A percentile compares a stretch with the other conserved stretches of the same genome.
phyloP scores from a whole-genome alignment of 2,329 filamentous ascomycete species.

The Aureobasidium sp. region DNA sequence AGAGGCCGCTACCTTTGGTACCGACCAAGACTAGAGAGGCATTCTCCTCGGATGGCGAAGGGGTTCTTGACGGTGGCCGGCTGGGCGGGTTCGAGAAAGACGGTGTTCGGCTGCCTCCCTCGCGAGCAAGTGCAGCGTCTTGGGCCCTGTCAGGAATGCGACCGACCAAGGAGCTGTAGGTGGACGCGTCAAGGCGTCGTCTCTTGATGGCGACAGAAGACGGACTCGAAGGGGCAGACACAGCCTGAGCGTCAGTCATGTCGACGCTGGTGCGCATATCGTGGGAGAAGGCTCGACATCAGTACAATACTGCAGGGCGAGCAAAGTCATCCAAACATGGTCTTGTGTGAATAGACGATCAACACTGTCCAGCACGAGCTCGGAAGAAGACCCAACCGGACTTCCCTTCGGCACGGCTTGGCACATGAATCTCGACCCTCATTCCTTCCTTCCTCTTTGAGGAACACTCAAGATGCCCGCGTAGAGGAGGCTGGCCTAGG shows the following conservation, averaged over 20 bases:
- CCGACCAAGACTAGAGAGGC: slow-evolving; percentile 63
- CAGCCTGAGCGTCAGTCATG: neutral
- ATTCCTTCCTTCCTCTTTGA: neutral
- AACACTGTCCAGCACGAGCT: neutral
- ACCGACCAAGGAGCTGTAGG: neutral
- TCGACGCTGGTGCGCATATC: neutral
- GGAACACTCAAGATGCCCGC: neutral
- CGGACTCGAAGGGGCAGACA: neutral
- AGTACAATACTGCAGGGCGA: neutral
- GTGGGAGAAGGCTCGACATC: neutral
- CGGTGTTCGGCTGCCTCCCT: neutral
- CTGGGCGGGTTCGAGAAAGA: no score
- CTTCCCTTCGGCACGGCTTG: neutral
- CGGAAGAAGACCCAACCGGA: neutral
- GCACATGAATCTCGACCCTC: neutral
- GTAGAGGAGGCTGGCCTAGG: no score
- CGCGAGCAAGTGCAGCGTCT: neutral
- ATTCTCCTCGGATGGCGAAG: slow-evolving; percentile 43
- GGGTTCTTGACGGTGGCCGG: neutral
- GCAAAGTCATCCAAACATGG: neutral
- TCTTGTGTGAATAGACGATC: neutral
- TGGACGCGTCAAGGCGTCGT: neutral
- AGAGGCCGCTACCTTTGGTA: slow-evolving; percentile 66
- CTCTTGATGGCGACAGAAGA: neutral
- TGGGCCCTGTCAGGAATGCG: neutral